Base-by-base conservation (phyloP, 2,329 filamentous ascomycete genomes). In the Sarocladium kiliense region DNA sequence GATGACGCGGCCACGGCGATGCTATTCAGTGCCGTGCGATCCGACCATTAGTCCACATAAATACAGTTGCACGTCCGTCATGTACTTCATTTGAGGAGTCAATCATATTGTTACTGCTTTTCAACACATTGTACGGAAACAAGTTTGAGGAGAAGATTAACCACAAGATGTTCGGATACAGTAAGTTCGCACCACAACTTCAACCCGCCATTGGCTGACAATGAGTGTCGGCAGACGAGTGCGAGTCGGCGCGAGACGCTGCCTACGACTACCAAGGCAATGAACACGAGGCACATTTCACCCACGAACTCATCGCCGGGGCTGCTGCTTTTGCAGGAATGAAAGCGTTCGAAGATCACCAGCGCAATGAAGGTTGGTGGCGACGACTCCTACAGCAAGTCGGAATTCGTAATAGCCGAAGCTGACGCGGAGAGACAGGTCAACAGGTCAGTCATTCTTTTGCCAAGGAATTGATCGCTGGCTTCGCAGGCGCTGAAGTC, bases 241-340 rank as follows among this genome's bases (percentile, higher is more conserved):
- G 47, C 47, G 23, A 51, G 30, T 51, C 47, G 7, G 50, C 50
- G 16, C 50, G 50, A 10, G 50, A 53, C 50, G 19, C 32, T 14
- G 50, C 36, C 34, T 53, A 53, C 50, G 19, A 53, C 23, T 73
- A 79, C 64, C 62, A 70, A 39, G 66, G 66, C 54, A 36, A 34
- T 14, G 58, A 70, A 53, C 77, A 89, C 73, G 73, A 89, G 72
- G 76, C 79, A 63, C 80, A 80, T 66, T 74, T 89, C 65, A 80
- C 81, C 62, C 89, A 93, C 73, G 88, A 94, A 75, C 66, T 89
- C 49, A 68, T 92, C 55, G 88, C 85, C 60, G 88, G 88, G 59
- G 89, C 84, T 56, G 89, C 88, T 56, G 84, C 86, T 59, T 93
- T 93, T 67, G 86, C 83, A 60, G 89, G 85, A 64, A 88, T 93